These are phyloP conservation scores for Amaranthus cruentus DNA, from an alignment of 148 eudicot species.

Conservation along the genomic window DNA sequence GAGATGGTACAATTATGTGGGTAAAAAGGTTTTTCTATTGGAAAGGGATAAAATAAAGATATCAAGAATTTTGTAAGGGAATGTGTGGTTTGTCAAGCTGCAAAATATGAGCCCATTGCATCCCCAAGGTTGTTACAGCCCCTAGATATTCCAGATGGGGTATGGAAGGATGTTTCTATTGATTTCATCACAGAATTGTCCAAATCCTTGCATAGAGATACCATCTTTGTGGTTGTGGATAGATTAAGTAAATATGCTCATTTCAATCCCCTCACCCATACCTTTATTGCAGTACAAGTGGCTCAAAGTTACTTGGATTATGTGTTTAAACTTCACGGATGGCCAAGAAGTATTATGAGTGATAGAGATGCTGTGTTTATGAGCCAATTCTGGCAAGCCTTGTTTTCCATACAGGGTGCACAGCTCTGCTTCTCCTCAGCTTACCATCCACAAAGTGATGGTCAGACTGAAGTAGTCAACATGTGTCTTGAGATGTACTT, in stretches of 20 bases:
- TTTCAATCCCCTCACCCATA: too few species aligned
- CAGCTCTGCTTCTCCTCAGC: neutral
- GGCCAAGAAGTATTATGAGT: neutral
- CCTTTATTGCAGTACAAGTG: too few species aligned
- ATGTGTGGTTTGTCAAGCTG: neutral
- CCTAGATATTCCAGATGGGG: neutral
- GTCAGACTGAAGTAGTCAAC: constrained; percentile 8
- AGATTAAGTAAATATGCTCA: too few species aligned
- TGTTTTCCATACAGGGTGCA: neutral
- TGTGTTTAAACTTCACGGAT: neutral
- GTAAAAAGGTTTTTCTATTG: neutral
- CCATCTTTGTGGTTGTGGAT: neutral
- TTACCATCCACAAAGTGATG: constrained; percentile 17
- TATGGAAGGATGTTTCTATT: constrained; percentile 2
- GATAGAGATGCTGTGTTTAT: neutral
- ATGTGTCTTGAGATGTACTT: constrained; percentile 9
- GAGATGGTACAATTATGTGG: neutral
- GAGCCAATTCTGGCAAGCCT: neutral
- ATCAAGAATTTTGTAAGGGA: neutral
- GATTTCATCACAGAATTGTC: neutral
- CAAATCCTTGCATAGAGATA: neutral
- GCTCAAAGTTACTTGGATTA: neutral
- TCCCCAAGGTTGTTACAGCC: neutral
- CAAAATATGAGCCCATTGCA: too few species aligned
- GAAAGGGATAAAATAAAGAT: neutral